These are phyloP conservation scores for Bullera alba DNA, from an alignment of 768 basidiomycete species.

Conservation along the genomic window DNA sequence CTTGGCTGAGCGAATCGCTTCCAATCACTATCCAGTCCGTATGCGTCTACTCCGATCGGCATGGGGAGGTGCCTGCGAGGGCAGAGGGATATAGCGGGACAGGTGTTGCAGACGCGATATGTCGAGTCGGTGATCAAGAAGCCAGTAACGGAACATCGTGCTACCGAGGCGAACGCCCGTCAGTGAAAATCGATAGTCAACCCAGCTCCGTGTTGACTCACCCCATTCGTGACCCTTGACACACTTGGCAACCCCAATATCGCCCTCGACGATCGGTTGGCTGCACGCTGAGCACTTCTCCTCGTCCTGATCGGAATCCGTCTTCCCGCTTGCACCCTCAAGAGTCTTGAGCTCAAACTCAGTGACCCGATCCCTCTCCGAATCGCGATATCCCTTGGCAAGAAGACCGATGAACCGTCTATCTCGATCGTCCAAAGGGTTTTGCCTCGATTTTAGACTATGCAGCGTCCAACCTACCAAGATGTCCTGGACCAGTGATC, in stretches of 20 bases:
- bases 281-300: constrained; percentile 14
- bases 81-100: constrained; percentile 29
- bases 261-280: neutral
- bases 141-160: constrained; percentile 29
- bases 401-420: no score
- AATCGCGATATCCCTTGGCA: no score
- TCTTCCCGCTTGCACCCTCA: no score
- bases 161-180: constrained; percentile 8
- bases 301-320: neutral
- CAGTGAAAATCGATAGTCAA: neutral
- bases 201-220: constrained; percentile 10
- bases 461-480: no score
- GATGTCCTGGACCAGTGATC: no score
- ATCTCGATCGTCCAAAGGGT: no score
- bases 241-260: constrained; percentile 9
- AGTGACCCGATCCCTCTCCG: no score
- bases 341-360: no score
- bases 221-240: constrained; percentile 31
- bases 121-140: constrained; percentile 25
- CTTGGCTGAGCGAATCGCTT: constrained; percentile 6
- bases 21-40: constrained; percentile 15
- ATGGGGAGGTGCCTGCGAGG: constrained; percentile 1
- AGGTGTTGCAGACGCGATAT: constrained; percentile 32
- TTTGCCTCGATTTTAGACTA: no score
- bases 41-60: constrained; percentile 11